These are phyloP conservation scores for Phyllosticta citriasiana DNA, from an alignment of 2,329 filamentous ascomycete species.

Conservation along the genomic window DNA sequence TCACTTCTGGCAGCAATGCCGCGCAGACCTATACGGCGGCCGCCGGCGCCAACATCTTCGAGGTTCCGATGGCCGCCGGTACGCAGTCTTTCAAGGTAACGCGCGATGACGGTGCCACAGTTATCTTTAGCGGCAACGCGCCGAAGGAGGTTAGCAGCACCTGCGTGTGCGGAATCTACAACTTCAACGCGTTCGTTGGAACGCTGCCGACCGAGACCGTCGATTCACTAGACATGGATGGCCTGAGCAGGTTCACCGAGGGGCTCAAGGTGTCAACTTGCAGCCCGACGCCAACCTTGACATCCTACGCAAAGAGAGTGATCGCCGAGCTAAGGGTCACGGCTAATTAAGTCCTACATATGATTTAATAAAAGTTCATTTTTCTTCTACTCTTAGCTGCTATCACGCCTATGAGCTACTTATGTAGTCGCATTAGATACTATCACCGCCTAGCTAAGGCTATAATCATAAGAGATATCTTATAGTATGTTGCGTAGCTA, in stretches of 20 bases:
- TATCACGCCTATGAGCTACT: too few species aligned
- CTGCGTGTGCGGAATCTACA: conserved; percentile 46
- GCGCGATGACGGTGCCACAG: conserved; percentile 25
- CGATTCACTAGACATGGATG: conserved; percentile 14
- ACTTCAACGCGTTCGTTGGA: conserved; percentile 48
- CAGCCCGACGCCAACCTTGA: conserved; percentile 8
- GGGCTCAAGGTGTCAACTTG: conserved; percentile 13
- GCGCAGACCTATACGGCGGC: conserved; percentile 36
- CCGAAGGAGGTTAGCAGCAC: conserved; percentile 40
- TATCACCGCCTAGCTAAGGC: too few species aligned
- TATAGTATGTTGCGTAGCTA: too few species aligned
- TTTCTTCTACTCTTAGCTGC: neutral
- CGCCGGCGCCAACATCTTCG: conserved; percentile 36
- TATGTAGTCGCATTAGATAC: too few species aligned
- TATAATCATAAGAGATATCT: too few species aligned
- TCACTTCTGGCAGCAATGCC: conserved; percentile 36
- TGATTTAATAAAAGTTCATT: neutral
- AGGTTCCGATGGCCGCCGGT: conserved; percentile 35
- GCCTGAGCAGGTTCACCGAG: conserved; percentile 10
- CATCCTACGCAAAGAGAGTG: neutral
- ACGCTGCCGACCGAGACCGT: conserved; percentile 32
- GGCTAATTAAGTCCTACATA: neutral
- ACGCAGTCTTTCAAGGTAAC: neutral
- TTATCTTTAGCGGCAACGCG: conserved; percentile 38
- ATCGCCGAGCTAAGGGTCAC: neutral